Evolutionary conservation across 768 basidiomycete genomes (phyloP), one percentile per base, ranked within the genome.

Genomic region (Mycena polygramma): DNA sequence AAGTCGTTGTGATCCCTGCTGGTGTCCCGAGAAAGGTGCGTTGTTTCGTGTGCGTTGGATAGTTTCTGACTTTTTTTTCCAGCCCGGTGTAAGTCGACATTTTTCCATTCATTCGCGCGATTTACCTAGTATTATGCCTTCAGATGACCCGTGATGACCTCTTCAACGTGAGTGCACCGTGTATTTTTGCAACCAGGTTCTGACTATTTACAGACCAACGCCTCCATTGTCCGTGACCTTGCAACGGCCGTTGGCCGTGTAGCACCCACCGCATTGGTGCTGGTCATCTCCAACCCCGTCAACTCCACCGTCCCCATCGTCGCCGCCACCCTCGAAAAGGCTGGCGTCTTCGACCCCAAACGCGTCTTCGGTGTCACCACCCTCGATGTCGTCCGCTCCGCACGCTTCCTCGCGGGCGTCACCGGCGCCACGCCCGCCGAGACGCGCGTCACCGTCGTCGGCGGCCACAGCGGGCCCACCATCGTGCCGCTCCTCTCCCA

Each of bases 271-370:
- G 98, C 98, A n/a, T 91, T 94, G 83, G 88, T 99, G 78, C 90
- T 96, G 75, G 92, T 99, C 83, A 99, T 99, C 83, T 97, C 97
- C 76, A 99, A 99, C 91, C 97, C 97, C 63, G 97, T 98, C 87
- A 96, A 95, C 88, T 94, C 93, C 60, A 98, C 98, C 71, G 98
- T 99, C 69, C 97, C 98, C 76, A 98, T 99, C 76, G 96, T 98
- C 75, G 96, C 96, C 53, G 89, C 91, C 74, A 93, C 94, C 68
- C 92, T 98, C 80, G 90, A 94, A 84, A 94, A 96, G 81, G 93
- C 93, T 15, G 96, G 96, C 70, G 94, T 94, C 69, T 98, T 93
- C 84, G 90, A 99, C 86, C 95, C 96, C 64, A 84, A 85, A 69
- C 93, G 89, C 75, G 81, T 99, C 77, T 99, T 98, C 81, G 98